phyloP scores from a whole-genome alignment of 1,284 basidiomycete genomes.

The Lentinus polychrous region DNA sequence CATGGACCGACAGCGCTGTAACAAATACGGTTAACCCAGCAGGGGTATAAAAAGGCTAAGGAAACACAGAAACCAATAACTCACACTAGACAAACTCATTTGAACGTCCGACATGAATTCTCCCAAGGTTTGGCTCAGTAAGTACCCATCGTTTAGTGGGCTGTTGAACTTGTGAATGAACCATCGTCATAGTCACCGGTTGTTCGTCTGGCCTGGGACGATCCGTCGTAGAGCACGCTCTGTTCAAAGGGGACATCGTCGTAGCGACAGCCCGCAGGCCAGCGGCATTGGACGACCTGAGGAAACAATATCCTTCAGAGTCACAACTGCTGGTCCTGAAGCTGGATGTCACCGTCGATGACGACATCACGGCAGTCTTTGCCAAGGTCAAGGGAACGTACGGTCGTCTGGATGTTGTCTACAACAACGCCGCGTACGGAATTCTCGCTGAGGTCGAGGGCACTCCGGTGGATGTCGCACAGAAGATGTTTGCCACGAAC shows the following conservation, averaged over 20 bases:
- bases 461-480: constrained; percentile 23
- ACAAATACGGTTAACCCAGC: too few species aligned
- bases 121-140: constrained; percentile 12
- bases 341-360: constrained; percentile 31
- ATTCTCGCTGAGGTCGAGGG: constrained; percentile 30
- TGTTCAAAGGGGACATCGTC: constrained; percentile 24
- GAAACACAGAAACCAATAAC: too few species aligned
- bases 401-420: constrained; percentile 36
- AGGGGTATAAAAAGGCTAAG: too few species aligned
- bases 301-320: constrained; percentile 8
- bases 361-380: constrained; percentile 28
- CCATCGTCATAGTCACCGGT: constrained; percentile 22
- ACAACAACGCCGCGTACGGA: constrained; percentile 34
- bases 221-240: constrained; percentile 19
- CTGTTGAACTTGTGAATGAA: neutral
- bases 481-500: constrained; percentile 27
- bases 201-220: constrained; percentile 28
- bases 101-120: too few species aligned
- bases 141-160: neutral
- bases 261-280: constrained; percentile 27
- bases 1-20: too few species aligned
- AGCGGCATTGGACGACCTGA: constrained; percentile 17
- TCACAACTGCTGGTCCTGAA: constrained; percentile 28
- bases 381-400: constrained; percentile 25
- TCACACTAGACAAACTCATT: too few species aligned